phyloP scores from a whole-genome alignment of 129 eudicot species.

The Flaveria ramosissima region DNA sequence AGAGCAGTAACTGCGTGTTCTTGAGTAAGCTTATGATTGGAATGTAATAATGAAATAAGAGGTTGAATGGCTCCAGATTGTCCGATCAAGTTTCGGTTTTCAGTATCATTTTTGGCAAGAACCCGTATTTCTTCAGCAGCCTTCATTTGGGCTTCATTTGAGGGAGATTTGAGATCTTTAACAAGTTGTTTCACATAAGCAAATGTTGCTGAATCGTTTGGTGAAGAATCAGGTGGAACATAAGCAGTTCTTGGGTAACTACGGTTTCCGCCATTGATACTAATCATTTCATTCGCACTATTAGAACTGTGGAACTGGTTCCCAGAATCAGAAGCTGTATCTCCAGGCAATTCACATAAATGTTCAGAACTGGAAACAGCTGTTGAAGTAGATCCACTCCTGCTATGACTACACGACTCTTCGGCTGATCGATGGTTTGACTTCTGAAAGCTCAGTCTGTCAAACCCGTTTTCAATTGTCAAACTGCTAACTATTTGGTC shows the following conservation, averaged over 20 bases:
- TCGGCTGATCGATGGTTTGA: constrained; percentile 61
- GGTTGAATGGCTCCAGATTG: constrained; percentile 77
- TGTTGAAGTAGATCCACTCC: constrained; percentile 83
- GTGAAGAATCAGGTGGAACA: constrained; percentile 47
- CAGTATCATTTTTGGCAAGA: constrained; percentile 72
- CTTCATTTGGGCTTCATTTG: constrained; percentile 55
- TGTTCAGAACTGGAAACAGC: constrained; percentile 67
- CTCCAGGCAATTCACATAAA: constrained; percentile 48
- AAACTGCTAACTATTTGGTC: neutral
- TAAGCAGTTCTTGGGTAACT: constrained; percentile 51
- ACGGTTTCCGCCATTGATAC: constrained; percentile 40
- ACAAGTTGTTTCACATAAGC: constrained; percentile 61
- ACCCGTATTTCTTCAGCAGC: constrained; percentile 75
- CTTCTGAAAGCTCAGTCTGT: constrained; percentile 46
- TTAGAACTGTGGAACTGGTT: constrained; percentile 52
- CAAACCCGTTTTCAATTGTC: constrained; percentile 43
- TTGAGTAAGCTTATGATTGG: constrained; percentile 53
- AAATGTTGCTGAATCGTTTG: constrained; percentile 46
- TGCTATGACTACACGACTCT: constrained; percentile 75
- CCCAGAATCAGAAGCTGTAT: constrained; percentile 39
- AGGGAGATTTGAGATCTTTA: constrained; percentile 43
- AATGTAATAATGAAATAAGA: constrained; percentile 53
- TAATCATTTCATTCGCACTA: constrained; percentile 35
- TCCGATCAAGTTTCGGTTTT: constrained; percentile 79
- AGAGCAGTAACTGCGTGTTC: constrained; percentile 96